phyloP scores from a whole-genome alignment of 495 filamentous ascomycete species.

The Glonium stellatum region DNA sequence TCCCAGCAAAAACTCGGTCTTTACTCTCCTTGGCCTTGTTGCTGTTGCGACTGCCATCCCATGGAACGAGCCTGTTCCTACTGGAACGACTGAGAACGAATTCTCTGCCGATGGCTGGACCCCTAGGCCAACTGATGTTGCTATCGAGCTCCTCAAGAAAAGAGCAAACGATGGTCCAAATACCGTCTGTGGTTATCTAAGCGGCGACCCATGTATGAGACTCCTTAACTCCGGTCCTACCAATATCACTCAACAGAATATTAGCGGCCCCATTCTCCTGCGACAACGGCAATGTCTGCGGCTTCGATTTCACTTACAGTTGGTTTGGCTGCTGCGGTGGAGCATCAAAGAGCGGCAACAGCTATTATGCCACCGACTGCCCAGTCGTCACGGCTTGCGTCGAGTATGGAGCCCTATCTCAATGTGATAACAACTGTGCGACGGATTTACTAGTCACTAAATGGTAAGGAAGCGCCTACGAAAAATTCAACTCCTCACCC shows the following conservation, averaged over 20 bases:
- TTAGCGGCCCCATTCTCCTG: neutral
- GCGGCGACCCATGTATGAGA: neutral
- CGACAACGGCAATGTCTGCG: neutral
- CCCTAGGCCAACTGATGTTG: neutral
- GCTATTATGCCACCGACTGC: no score
- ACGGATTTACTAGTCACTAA: neutral
- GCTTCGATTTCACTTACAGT: neutral
- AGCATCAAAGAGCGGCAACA: no score
- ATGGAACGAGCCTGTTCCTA: neutral
- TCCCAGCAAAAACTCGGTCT: neutral
- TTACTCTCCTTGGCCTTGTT: neutral
- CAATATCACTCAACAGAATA: neutral
- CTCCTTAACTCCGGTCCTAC: neutral
- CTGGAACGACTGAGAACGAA: neutral
- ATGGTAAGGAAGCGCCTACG: neutral
- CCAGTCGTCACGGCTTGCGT: neutral
- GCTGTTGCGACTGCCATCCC: neutral
- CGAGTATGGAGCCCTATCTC: neutral
- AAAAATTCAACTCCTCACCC: neutral
- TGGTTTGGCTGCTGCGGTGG: constrained; percentile 3
- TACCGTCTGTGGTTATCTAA: neutral
- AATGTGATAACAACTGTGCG: neutral
- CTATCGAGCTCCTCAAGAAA: neutral
- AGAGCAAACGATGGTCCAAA: neutral
- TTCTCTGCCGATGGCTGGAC: constrained; percentile 1